Evolutionary conservation across 768 basidiomycete genomes (phyloP), one percentile per base, ranked within the genome.

Genomic region (Leccinum sublutescens): DNA sequence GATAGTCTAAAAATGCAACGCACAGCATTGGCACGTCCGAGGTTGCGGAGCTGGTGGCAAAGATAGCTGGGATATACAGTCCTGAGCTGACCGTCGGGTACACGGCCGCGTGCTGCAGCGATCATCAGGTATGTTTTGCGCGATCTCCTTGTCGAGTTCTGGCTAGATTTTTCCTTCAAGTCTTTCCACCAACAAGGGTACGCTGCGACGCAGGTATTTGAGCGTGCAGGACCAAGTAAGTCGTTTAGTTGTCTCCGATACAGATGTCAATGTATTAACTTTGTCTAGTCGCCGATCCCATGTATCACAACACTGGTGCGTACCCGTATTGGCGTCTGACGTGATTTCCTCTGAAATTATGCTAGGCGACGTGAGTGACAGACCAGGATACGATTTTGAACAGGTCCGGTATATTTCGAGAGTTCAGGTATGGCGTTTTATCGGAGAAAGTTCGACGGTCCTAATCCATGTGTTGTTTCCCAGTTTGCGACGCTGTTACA

Each of bases 181-280:
- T 87, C 88, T 34, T 92, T 93, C 82, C 82, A 88, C 61, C 76
- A 87, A 54, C 86, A 88, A 67, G 95, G 93, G 15, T 95, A 86
- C 78, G 86, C 93, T 7, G 82, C 94, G 0, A 91, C 91, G 0
- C 89, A 92, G 64, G 84, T 96, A 17, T 96, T 94, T 67, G 94
- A 95, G 68, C 86, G 92, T 49, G 89, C 87, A 0, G 93, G 92
- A 6, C 84, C 83, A 10, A 85, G 84, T 85, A 65, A 55, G 82
- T 50, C 12, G 19, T 47, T 19, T 8, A 8, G 7, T 14, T 52
- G 6, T 40, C 38, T 2, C 38, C 1, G 36, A n/a, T 1, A 40
- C 3, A 9, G 29, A 52, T n/a, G 27, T 49, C 23, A 49, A 3
- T 5, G 3, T 25, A 7, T 53, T 54, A 0, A 15, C 19, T 54